phyloP scores from a whole-genome alignment of 192 early-diverging fungal species.

The Paraglomus brasilianum region DNA sequence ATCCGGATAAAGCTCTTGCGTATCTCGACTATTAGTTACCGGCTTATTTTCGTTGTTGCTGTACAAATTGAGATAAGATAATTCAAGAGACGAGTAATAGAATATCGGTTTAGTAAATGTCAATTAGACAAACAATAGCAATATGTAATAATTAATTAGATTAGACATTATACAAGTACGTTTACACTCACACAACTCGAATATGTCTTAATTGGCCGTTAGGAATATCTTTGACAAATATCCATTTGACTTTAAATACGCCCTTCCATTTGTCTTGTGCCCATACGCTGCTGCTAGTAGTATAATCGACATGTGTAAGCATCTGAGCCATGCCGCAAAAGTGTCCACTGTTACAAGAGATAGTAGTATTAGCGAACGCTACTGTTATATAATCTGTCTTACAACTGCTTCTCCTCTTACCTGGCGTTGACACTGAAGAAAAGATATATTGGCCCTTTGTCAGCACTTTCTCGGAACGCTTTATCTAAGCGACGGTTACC shows the following conservation, averaged over 20 bases:
- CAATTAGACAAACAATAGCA: too few species aligned
- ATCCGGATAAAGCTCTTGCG: slow-evolving; percentile 48
- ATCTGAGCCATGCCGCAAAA: slow-evolving; percentile 61
- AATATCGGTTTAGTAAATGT: too few species aligned
- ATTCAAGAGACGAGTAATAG: too few species aligned
- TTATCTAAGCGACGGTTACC: slow-evolving; percentile 55
- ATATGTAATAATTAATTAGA: too few species aligned
- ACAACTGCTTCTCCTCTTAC: neutral
- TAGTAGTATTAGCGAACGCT: neutral
- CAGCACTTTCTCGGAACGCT: slow-evolving; percentile 40
- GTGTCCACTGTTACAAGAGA: slow-evolving; percentile 37
- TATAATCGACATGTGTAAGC: slow-evolving; percentile 47
- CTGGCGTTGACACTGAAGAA: slow-evolving; percentile 57
- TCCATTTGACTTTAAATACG: slow-evolving; percentile 50
- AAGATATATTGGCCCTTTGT: slow-evolving; percentile 43
- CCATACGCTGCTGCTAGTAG: slow-evolving; percentile 40
- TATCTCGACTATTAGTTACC: slow-evolving; percentile 60
- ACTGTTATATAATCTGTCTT: too few species aligned
- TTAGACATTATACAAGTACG: too few species aligned
- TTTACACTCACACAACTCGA: slow-evolving; percentile 29
- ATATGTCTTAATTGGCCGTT: slow-evolving; percentile 48
- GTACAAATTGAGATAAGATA: neutral
- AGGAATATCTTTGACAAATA: slow-evolving; percentile 58
- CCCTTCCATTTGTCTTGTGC: slow-evolving; percentile 53
- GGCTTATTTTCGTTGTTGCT: slow-evolving; percentile 55